Base-by-base conservation (phyloP, 768 basidiomycete genomes). In the Termitomyces sp. region DNA sequence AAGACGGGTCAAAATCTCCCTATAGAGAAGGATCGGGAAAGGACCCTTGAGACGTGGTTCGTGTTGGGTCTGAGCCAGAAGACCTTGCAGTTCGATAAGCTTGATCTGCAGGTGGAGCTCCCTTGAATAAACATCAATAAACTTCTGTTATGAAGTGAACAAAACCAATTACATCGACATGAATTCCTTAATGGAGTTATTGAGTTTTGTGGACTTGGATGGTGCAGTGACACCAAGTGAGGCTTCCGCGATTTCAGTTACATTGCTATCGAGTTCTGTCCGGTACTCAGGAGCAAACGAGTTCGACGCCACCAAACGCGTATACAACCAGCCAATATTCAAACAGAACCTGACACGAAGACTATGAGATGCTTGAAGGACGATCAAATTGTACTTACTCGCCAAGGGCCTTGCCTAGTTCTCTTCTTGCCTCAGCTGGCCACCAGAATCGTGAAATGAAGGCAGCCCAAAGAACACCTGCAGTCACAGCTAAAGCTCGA, bases 21-120 rank as follows among this genome's bases (percentile, higher is more conserved):
- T 86, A 65, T 98, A 99, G 9, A 94, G 74, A 49, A 82, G 72
- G 16, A 91, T 83, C 2, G 96, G 96, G 73, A 98, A 98, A 0
- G 95, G 94, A 0, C 97, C 97, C 68, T 98, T 99, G 57, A 98
- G 70, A 32, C 97, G 87, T 6, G 95, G 95, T 66, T 99, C 97
- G 66, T 95, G 88, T 60, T 88, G 87, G 0, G 97, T 89, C 65
- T 98, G 92, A 10, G 85, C 83, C 44, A 99, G 77, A n/a, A 98
- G 73, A 1, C 81, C 85, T 64, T 94, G 88, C 9, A 98, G 76
- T 67, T 91, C 85, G 41, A 95, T 90, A 45, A 99, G 73, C 67
- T 93, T 89, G 65, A 91, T 87, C 66, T 98, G 97, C 11, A 98
- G 77, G 68, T 97, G 94, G 10, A 98, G 76, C 68, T 98, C 97